These are phyloP conservation scores for Barnettozyma salicaria DNA, from an alignment of 805 yeast genomes.

Conservation along the genomic window DNA sequence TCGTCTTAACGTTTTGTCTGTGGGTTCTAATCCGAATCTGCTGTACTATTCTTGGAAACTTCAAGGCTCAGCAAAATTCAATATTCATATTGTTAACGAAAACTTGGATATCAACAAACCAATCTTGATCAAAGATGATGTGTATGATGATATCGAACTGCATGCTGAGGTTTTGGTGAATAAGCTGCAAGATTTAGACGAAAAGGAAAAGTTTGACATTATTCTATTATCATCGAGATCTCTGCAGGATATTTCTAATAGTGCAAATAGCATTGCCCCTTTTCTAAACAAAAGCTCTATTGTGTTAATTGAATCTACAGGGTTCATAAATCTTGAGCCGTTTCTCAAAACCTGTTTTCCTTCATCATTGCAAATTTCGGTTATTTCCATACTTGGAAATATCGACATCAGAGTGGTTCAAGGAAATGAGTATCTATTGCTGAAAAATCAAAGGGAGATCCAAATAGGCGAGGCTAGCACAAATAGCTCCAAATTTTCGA, in stretches of 20 bases:
- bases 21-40: slow-evolving; percentile 54
- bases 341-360: slow-evolving; percentile 61
- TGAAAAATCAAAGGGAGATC: slow-evolving; percentile 28
- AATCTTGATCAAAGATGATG: slow-evolving; percentile 21
- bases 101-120: slow-evolving; percentile 7
- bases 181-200: slow-evolving; percentile 11
- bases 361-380: slow-evolving; percentile 15
- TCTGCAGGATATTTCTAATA: slow-evolving; percentile 43
- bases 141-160: slow-evolving; percentile 9
- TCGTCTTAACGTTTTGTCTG: slow-evolving; percentile 30
- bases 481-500: slow-evolving; percentile 34
- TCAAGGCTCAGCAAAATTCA: slow-evolving; percentile 38
- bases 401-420: slow-evolving; percentile 19
- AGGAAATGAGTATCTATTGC: slow-evolving; percentile 11
- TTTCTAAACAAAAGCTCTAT: slow-evolving; percentile 40
- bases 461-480: slow-evolving; percentile 36
- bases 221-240: slow-evolving; percentile 43
- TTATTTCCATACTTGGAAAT: slow-evolving; percentile 20
- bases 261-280: slow-evolving; percentile 34
- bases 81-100: slow-evolving; percentile 37
- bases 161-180: slow-evolving; percentile 12
- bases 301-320: slow-evolving; percentile 61
- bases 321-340: slow-evolving; percentile 67
- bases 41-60: slow-evolving; percentile 56
- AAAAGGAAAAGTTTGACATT: slow-evolving; percentile 33